These are phyloP conservation scores for Chlorella vulgaris DNA, from an alignment of 139 green algal genomes.

Conservation along the genomic window DNA sequence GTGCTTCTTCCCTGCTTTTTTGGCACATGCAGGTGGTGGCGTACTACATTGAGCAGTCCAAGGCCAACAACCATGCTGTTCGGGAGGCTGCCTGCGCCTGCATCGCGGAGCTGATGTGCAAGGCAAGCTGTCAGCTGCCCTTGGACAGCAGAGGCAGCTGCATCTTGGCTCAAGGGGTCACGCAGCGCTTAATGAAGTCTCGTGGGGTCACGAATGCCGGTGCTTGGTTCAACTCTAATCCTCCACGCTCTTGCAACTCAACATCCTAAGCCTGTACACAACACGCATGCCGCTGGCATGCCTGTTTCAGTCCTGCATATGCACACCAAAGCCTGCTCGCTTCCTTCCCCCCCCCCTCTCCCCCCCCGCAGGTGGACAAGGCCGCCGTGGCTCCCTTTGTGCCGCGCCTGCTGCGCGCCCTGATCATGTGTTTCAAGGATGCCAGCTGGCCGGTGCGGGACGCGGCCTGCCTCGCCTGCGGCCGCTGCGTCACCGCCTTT, in stretches of 20 bases:
- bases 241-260: too few species aligned
- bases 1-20: too few species aligned
- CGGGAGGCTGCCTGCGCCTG: constrained; percentile 91
- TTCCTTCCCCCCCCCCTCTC: not conserved
- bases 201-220: too few species aligned
- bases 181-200: too few species aligned
- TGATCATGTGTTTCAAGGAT: constrained; percentile 84
- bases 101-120: constrained; percentile 90
- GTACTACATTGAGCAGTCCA: constrained; percentile 79
- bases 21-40: constrained; percentile 66
- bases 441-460: constrained; percentile 84
- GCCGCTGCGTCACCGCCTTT: constrained; percentile 56
- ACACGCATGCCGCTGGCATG: too few species aligned
- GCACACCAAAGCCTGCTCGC: not conserved
- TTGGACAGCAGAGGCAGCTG: too few species aligned
- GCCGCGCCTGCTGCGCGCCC: constrained; percentile 63
- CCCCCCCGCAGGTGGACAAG: constrained; percentile 45
- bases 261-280: too few species aligned
- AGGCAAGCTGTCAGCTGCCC: constrained; percentile 51
- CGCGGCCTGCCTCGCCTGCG: constrained; percentile 53
- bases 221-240: too few species aligned
- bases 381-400: constrained; percentile 69
- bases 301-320: too few species aligned
- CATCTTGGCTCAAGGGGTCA: too few species aligned
- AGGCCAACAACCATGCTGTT: constrained; percentile 87